Evolutionary conservation across 495 filamentous ascomycete species (phyloP), one percentile per base, ranked within the genome.

Genomic region (Penicillium parvum): DNA sequence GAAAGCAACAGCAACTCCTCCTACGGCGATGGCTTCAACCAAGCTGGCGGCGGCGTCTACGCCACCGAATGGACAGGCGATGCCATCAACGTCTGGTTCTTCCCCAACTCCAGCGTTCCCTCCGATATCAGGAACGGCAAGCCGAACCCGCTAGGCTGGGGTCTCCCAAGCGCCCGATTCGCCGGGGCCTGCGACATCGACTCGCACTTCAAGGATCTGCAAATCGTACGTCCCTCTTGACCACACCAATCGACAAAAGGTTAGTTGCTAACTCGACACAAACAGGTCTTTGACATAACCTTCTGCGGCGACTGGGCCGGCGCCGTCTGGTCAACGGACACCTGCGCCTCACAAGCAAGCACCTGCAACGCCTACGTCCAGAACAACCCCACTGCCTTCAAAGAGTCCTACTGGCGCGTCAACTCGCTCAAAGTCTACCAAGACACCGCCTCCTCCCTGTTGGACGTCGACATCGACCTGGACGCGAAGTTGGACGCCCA

Each of bases 261-360:
- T 0, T 15, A 23, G 15, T 16, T 11, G 0, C 38, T 38, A 23
- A 50, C 33, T 40, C n/a, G 4, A 20, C 11, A 25, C 11, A 15
- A 28, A 11, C 28, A 69, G 66, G 52, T 86, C 45, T 78, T 82
- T 30, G 80, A 86, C 48, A 82, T 79, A 26, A 77, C 83, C 45
- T 75, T 88, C 47, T 87, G 83, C 53, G 83, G 85, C 3, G 70
- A 77, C 41, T 82, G 79, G 72, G 82, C 82, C 5, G 75, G 78
- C 23, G 47, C 45, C 1, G 66, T 72, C 45, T 77, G 67, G 69
- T 37, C 43, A 10, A 48, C 45, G 12, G 19, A 45, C 5, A 45
- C 47, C 30, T 65, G 62, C 32, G 45, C 66, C 46, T 54, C 65
- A 35, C 47, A 60, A 9, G 65, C 75, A 0, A 65, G 64, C 25